Conservation (phyloP, 2,329 filamentous ascomycete genomes). For the Fusarium nodosum region DNA sequence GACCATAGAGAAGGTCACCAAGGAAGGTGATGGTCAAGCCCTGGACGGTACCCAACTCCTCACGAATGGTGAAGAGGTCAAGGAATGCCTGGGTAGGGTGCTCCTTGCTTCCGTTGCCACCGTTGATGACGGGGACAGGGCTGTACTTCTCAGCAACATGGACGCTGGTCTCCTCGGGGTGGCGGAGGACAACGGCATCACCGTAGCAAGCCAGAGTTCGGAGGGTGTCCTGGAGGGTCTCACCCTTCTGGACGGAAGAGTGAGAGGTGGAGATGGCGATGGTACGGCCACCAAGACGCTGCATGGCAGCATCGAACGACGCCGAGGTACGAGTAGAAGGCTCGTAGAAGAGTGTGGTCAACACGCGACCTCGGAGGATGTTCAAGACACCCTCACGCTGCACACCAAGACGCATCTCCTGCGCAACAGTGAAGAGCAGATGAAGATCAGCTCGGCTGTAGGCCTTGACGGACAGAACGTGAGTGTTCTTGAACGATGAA, state of each 20-base stretch:
- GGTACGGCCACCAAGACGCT: constrained; percentile 91
- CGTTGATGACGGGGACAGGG: constrained; percentile 94
- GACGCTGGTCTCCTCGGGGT: constrained; percentile 85
- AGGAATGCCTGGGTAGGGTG: constrained; percentile 98
- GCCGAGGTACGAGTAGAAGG: constrained; percentile 95
- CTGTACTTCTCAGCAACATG: constrained; percentile 88
- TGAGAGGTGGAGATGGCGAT: constrained; percentile 84
- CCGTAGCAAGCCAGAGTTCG: constrained; percentile 94
- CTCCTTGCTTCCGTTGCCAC: constrained; percentile 94
- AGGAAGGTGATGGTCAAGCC: constrained; percentile 96
- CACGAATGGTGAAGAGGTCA: constrained; percentile 97
- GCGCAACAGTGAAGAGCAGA: constrained; percentile 93
- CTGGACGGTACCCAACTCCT: constrained; percentile 95
- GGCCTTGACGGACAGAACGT: constrained; percentile 92
- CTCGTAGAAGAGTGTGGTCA: constrained; percentile 97
- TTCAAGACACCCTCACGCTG: constrained; percentile 92
- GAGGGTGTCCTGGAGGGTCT: constrained; percentile 92
- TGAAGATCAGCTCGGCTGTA: constrained; percentile 91
- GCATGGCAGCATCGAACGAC: constrained; percentile 98
- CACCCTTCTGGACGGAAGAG: constrained; percentile 94
- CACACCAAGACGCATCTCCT: constrained; percentile 96
- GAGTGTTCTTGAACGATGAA: constrained; percentile 89
- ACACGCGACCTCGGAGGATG: constrained; percentile 85
- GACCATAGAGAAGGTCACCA: constrained; percentile 92
- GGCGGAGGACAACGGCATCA: constrained; percentile 95